Evolutionary conservation across 768 basidiomycete genomes (phyloP).

Genomic region (Phlebiopsis flavidoalba): DNA sequence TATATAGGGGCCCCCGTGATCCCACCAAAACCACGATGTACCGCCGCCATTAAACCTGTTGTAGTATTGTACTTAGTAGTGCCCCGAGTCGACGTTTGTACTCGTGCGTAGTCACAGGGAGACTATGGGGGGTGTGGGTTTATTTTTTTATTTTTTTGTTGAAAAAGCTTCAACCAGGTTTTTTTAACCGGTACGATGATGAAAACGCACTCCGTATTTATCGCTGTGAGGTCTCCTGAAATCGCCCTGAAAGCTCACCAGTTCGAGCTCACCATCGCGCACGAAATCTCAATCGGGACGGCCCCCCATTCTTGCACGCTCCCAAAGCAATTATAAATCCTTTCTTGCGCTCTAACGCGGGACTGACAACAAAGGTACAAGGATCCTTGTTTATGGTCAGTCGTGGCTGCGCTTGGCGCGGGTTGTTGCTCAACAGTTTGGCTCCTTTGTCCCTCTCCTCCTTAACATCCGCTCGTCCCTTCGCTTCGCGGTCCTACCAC

Average conservation of each 20-base stretch:
- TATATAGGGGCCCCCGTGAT: not conserved
- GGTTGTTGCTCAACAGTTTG: not conserved
- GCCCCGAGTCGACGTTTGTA: not conserved
- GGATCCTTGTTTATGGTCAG: not conserved
- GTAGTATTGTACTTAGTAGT: not conserved
- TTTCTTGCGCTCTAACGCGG: not conserved
- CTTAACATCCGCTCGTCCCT: not conserved
- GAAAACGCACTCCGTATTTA: not conserved
- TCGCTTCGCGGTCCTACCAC: not conserved
- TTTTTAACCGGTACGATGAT: not conserved
- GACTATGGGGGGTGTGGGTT: not conserved
- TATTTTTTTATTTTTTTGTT: no score
- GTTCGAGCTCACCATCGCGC: not conserved
- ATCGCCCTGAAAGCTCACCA: not conserved
- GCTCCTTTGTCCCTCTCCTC: not conserved
- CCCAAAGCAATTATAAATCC: not conserved
- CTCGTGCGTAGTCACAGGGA: not conserved
- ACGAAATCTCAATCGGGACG: not conserved
- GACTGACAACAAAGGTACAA: not conserved
- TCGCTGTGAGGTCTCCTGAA: not conserved
- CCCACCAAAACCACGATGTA: not conserved
- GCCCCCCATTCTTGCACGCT: not conserved
- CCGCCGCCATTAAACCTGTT: not conserved
- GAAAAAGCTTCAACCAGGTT: no score
- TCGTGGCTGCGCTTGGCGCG: not conserved